These are phyloP conservation scores for Backusella parvicylindrica DNA, from an alignment of 192 early-diverging fungal genomes.

Conservation along the genomic window DNA sequence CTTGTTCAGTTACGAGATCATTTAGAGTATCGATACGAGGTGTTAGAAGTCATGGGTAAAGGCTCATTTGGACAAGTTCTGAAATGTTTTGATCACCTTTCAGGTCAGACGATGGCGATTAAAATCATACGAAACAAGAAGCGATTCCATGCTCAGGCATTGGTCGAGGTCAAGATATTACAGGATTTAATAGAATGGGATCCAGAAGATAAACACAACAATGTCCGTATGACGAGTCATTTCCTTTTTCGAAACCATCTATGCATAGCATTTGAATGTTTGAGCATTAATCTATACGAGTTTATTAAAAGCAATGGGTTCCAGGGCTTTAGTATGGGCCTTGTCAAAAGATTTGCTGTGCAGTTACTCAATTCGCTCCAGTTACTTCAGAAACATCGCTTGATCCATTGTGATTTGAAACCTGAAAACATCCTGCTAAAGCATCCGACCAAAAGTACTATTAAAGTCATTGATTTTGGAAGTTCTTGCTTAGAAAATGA, in stretches of 20 bases:
- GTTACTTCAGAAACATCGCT: constrained; percentile 62
- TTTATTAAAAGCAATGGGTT: constrained; percentile 92
- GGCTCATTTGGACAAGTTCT: constrained; percentile 92
- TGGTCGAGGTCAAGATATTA: constrained; percentile 90
- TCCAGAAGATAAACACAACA: constrained; percentile 64
- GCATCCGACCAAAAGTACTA: constrained; percentile 59
- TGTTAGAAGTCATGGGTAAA: constrained; percentile 84
- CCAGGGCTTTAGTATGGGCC: constrained; percentile 75
- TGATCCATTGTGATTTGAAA: constrained; percentile 95
- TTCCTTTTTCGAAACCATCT: constrained; percentile 94
- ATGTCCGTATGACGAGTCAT: constrained; percentile 81
- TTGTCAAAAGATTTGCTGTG: constrained; percentile 63
- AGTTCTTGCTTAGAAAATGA: constrained; percentile 89
- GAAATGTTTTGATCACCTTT: constrained; percentile 89
- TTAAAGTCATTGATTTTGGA: constrained; percentile 98
- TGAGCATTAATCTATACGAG: constrained; percentile 92
- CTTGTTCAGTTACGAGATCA: constrained; percentile 84
- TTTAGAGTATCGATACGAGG: constrained; percentile 84
- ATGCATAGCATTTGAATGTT: constrained; percentile 89
- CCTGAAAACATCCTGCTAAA: constrained; percentile 88
- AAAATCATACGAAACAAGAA: constrained; percentile 96
- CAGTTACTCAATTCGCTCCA: constrained; percentile 84
- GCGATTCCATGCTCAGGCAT: constrained; percentile 89
- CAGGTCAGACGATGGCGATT: constrained; percentile 76
- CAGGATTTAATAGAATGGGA: constrained; percentile 79